Evolutionary conservation across 1,139 yeast genomes (phyloP).

Genomic region (Kluyveromyces sp.): DNA sequence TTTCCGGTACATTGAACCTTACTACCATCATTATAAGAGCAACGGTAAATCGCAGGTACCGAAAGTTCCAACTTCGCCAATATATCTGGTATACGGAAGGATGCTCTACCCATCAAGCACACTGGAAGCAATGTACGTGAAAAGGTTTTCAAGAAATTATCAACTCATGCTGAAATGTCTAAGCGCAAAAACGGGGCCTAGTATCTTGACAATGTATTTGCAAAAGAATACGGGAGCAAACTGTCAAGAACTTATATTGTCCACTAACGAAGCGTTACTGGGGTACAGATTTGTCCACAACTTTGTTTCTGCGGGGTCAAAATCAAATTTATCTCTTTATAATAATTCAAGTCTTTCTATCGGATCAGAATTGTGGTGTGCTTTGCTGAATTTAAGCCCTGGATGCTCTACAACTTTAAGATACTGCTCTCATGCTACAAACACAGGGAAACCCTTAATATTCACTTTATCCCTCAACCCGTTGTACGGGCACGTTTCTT

Average conservation of each 20-base stretch:
- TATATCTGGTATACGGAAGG: slow-evolving; percentile 61
- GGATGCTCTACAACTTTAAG: slow-evolving; percentile 78
- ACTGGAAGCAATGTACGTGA: slow-evolving; percentile 80
- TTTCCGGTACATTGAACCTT: slow-evolving; percentile 53
- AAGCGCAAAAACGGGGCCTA: slow-evolving; percentile 43
- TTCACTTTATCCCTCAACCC: slow-evolving; percentile 88
- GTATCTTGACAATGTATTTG: slow-evolving; percentile 59
- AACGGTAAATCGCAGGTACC: not conserved
- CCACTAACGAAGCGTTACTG: slow-evolving; percentile 82
- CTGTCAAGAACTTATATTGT: slow-evolving; percentile 71
- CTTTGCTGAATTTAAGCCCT: slow-evolving; percentile 74
- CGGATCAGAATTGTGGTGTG: slow-evolving; percentile 89
- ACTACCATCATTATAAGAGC: slow-evolving; percentile 8
- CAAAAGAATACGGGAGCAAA: slow-evolving; percentile 62
- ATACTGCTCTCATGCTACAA: slow-evolving; percentile 78
- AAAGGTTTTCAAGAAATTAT: slow-evolving; percentile 46
- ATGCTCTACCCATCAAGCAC: slow-evolving; percentile 85
- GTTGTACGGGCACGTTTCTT: slow-evolving; percentile 78
- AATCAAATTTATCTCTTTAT: slow-evolving; percentile 31
- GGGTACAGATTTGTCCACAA: slow-evolving; percentile 80
- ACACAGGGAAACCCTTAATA: slow-evolving; percentile 82
- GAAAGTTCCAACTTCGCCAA: slow-evolving; percentile 8
- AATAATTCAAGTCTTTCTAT: slow-evolving; percentile 46
- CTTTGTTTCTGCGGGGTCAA: slow-evolving; percentile 40
- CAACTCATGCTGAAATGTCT: slow-evolving; percentile 69